Evolutionary conservation across 768 basidiomycete species (phyloP), one percentile per base, ranked within the genome.

Genomic region (Guyanaporus albipodus): DNA sequence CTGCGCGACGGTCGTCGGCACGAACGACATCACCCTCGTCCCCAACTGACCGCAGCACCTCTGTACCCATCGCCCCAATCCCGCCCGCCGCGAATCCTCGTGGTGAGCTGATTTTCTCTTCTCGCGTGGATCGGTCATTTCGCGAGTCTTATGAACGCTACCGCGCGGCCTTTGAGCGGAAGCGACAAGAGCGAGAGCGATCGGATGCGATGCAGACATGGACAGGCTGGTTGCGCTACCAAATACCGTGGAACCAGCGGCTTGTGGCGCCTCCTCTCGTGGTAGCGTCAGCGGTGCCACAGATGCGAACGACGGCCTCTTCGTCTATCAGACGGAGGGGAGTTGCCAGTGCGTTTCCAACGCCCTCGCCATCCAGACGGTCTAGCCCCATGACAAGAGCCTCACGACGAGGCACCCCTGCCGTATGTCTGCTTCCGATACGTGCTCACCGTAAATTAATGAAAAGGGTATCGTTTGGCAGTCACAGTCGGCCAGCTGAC

Each of bases 61-160:
- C 79, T 23, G 67, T 77, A 21, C 77, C 77, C 40, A 60, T 63
- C 32, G 54, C 68, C 34, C 80, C 90, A n/a, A 94, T 96, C 33
- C 92, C 93, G 3, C 91, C 92, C 1, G 77, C 91, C 12, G 73
- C 74, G 23, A 96, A 92, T 65, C 93, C 95, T 4, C 85, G 94
- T 12, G 95, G 96, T 40, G 96, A 99, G 62, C 81, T 99, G 49
- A 96, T 98, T 45, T 96, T 99, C 69, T 92, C 89, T 3, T 89
- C 85, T 10, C 82, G 89, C 37, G 86, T 99, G 17, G 86, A 90
- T 49, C 76, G 77, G 42, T 59, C 66, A 17, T 98, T 98, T 66
- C 75, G 88, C 19, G 96, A 98, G 45, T 78, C 85, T 0, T 99
- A 99, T 68, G 94, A 97, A 65, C 79, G 91, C 14, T 92, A 97